Evolutionary conservation across 2,329 filamentous ascomycete species (phyloP).

Genomic region (Pseudocercospora musae): DNA sequence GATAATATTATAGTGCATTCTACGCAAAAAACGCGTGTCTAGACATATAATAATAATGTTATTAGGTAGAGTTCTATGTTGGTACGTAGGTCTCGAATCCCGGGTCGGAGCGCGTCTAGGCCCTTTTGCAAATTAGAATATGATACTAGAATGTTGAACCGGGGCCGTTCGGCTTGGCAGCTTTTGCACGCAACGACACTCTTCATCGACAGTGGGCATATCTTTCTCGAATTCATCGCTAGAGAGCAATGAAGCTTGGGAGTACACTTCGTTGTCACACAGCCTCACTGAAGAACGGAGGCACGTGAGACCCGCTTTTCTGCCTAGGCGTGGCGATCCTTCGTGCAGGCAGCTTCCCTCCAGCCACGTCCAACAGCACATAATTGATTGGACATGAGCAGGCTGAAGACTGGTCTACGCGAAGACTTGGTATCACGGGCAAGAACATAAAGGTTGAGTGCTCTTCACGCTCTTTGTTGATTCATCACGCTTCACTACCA

Average conservation of each 20-base stretch:
- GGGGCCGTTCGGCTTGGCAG: not conserved
- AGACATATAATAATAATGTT: too few species aligned
- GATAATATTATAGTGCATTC: too few species aligned
- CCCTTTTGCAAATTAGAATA: too few species aligned
- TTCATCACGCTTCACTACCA: not conserved
- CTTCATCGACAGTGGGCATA: not conserved
- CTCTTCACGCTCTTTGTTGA: not conserved
- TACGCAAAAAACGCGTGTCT: too few species aligned
- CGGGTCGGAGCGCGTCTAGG: too few species aligned
- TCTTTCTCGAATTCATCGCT: not conserved
- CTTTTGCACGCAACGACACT: not conserved
- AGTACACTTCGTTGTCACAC: not conserved
- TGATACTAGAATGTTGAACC: too few species aligned
- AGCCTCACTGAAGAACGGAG: not conserved
- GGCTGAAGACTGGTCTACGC: conserved; percentile 14
- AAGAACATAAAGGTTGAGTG: not conserved
- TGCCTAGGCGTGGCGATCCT: conserved; percentile 10
- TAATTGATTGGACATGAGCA: conserved; percentile 12
- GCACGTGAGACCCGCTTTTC: not conserved
- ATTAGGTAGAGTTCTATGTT: too few species aligned
- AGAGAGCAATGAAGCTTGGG: not conserved
- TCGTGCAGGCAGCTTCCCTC: conserved; percentile 10
- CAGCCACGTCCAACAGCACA: not conserved
- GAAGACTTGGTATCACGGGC: not conserved
- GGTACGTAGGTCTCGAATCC: too few species aligned